These are phyloP conservation scores for Microthlaspi erraticum DNA, from an alignment of 345 rosid species.

Conservation along the genomic window DNA sequence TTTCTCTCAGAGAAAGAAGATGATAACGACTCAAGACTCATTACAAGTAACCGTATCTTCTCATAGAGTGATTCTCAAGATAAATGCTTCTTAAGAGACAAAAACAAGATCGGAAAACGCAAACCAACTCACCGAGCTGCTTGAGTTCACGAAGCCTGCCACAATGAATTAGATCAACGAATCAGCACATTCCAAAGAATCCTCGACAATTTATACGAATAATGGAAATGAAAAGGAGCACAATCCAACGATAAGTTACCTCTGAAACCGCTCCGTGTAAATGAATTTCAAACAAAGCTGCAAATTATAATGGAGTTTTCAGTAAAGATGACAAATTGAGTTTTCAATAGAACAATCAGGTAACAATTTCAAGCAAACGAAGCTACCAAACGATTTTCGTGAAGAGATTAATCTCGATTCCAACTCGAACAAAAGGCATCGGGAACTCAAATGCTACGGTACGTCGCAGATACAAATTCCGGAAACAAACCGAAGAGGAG, in stretches of 20 bases:
- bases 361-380: not conserved
- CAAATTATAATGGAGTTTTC: constrained; percentile 24
- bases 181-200: not conserved
- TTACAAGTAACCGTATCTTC: too few relatives aligned
- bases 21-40: constrained; percentile 1
- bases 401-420: constrained; percentile 17
- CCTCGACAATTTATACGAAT: too few relatives aligned
- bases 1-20: constrained; percentile 1
- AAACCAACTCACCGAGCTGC: constrained; percentile 78
- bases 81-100: too few relatives aligned
- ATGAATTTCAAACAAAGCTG: constrained; percentile 85
- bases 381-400: not conserved
- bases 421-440: constrained; percentile 9
- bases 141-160: constrained; percentile 92
- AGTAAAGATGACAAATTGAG: constrained; percentile 5
- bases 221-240: not conserved
- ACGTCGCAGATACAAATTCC: not conserved
- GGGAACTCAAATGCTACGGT: not conserved
- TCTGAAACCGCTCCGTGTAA: constrained; percentile 93
- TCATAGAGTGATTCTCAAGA: too few relatives aligned
- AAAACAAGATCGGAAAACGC: not conserved
- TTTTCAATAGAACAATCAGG: constrained; percentile 2
- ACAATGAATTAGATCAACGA: constrained; percentile 14
- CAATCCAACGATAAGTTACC: constrained; percentile 49
- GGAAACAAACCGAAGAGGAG: not conserved